Evolutionary conservation across 495 filamentous ascomycete genomes (phyloP).

Genomic region (Xylaria curta): DNA sequence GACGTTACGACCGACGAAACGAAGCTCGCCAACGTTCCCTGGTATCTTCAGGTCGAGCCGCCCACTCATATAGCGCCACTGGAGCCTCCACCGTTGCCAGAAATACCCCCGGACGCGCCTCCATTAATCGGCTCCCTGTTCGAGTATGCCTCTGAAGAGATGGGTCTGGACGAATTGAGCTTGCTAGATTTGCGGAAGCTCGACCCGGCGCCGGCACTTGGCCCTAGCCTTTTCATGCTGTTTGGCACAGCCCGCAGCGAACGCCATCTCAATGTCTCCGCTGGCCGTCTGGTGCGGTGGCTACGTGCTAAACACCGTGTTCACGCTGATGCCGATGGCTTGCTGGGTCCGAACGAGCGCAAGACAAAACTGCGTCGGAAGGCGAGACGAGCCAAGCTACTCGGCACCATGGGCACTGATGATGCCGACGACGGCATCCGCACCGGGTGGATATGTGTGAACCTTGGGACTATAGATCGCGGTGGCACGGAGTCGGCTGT

Average conservation of each 20-base stretch:
- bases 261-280: conserved; percentile 90
- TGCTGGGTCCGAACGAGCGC: conserved; percentile 87
- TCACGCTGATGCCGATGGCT: conserved; percentile 78
- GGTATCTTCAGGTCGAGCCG: conserved; percentile 83
- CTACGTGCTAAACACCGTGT: conserved; percentile 74
- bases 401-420: conserved; percentile 59
- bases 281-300: conserved; percentile 88
- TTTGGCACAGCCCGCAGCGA: conserved; percentile 92
- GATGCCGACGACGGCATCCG: conserved; percentile 78
- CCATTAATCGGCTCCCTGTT: conserved; percentile 73
- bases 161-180: conserved; percentile 79
- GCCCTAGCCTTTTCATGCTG: conserved; percentile 88
- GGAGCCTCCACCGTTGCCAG: conserved; percentile 72
- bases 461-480: conserved; percentile 72
- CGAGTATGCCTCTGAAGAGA: conserved; percentile 77
- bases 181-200: conserved; percentile 82
- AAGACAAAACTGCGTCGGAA: conserved; percentile 85
- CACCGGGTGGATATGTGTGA: conserved; percentile 96
- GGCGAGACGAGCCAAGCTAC: conserved; percentile 75
- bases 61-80: conserved; percentile 58
- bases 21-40: conserved; percentile 56
- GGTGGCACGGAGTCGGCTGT: conserved; percentile 49
- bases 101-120: conserved; percentile 76
- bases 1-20: conserved; percentile 17
- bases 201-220: conserved; percentile 85